Base-by-base conservation (phyloP, 2,329 filamentous ascomycete species). In the Venturia oleaginea region DNA sequence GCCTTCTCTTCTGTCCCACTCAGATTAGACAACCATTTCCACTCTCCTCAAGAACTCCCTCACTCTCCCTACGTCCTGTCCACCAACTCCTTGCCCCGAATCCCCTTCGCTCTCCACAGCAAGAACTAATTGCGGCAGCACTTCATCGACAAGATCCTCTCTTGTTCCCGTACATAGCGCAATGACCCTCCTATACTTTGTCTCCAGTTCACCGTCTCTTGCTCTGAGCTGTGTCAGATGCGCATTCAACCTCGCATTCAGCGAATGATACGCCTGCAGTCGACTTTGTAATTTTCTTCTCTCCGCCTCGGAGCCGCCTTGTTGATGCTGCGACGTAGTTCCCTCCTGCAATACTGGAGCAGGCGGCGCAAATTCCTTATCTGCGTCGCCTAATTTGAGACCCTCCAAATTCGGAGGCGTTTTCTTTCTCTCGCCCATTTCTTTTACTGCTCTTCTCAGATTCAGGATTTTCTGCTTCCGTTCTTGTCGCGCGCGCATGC, bases 111-210 rank as follows among this genome's bases (percentile, higher is more conserved):
- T 96, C 76, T 96, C 93, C 2, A 97, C 89, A 2, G 94, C 94
- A 67, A 90, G 86, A 59, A 95, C 84, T 54, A 99, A 79, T 2
- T 86, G 86, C 62, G 91, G 90, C 0, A 97, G 81, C 62, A 92
- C 84, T 65, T 85, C 84, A 69, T 97, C 94, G 17, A 97, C 89
- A 65, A 91, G 84, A 10, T 83, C 81, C 67, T 95, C 91, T 0
- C 85, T 83, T 40, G 92, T 89, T 10, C 86, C 87, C 0, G 92
- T 96, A 73, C 93, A 97, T 15, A 97, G 79, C 63, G 89, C 86
- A 30, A 99, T 91, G 37, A 97, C 90, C 68, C 88, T 89, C 32
- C 92, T 84, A 73, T 97, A 97, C 76, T 94, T 91, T 68, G 88
- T 81, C 71, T 96, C 93, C 3, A 96, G 81, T 63, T 96, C 92